A percentile compares a stretch with the other conserved stretches of the same genome.
phyloP scores from a whole-genome alignment of 345 rosid species.

The Erodium maritimum region DNA sequence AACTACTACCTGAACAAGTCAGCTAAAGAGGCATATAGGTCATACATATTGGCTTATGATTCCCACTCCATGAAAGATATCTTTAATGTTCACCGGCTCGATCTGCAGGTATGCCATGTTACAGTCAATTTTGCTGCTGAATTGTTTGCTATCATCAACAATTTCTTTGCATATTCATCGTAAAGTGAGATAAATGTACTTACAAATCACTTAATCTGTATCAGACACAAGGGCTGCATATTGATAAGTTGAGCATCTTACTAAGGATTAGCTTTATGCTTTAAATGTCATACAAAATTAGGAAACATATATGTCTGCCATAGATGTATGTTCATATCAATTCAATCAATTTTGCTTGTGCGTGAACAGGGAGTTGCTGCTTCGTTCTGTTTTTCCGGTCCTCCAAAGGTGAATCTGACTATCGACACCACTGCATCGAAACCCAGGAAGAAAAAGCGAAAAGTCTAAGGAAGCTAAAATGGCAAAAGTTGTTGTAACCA shows the following conservation, averaged over 20 bases:
- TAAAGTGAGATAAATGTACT: no score
- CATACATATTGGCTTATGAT: constrained; percentile 82
- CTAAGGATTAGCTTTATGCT: no score
- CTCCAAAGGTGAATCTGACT: constrained; percentile 75
- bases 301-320: no score
- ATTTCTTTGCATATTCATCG: no score
- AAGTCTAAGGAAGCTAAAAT: constrained; percentile 37
- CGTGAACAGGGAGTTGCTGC: constrained; percentile 65
- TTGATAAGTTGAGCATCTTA: no score
- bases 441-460: constrained; percentile 50
- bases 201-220: no score
- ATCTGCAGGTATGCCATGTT: constrained; percentile 52
- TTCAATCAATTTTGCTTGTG: no score
- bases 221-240: no score
- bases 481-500: constrained; percentile 10
- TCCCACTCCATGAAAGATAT: constrained; percentile 94
- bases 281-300: no score
- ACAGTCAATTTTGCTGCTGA: no score
- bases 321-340: no score
- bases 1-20: constrained; percentile 67
- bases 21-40: constrained; percentile 92
- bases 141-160: no score
- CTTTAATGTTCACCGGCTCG: constrained; percentile 87
- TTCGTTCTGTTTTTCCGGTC: constrained; percentile 81
- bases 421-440: constrained; percentile 87